These are phyloP conservation scores for Aureobasidium leucospermi DNA, from an alignment of 2,329 filamentous ascomycete species.

Conservation along the genomic window DNA sequence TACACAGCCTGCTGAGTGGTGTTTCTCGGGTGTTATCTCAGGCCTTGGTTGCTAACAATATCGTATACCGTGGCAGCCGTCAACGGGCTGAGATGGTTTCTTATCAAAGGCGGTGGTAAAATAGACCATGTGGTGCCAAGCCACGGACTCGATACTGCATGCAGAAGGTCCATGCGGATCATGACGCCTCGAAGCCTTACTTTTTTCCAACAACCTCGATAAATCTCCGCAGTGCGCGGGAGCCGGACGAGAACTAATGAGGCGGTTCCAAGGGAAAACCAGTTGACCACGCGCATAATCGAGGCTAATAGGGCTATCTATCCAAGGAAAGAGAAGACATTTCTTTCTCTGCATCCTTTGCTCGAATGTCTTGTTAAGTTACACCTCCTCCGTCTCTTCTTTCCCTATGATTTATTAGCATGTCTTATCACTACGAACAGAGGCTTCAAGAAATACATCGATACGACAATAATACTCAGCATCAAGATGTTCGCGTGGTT, in stretches of 20 bases:
- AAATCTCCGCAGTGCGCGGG: conserved; percentile 2
- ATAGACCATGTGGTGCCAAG: background rate
- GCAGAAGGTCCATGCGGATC: conserved; percentile 1
- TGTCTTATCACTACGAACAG: background rate
- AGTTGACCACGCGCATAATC: conserved; percentile 7
- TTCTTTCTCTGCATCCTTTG: no score
- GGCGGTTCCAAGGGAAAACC: background rate
- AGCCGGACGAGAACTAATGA: background rate
- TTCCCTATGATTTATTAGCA: background rate
- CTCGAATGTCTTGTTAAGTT: background rate
- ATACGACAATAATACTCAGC: background rate
- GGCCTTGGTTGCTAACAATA: background rate
- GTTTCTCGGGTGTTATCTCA: no score
- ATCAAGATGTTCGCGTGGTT: conserved; percentile 27
- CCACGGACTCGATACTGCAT: background rate
- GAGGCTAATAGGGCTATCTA: background rate
- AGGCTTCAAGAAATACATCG: background rate
- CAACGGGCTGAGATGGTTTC: no score
- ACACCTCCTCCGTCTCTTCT: background rate
- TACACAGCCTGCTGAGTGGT: no score
- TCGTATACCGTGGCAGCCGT: no score
- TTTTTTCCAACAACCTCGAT: background rate
- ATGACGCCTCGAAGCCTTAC: conserved; percentile 10
- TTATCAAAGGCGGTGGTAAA: background rate
- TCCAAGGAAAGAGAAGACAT: background rate